phyloP scores from a whole-genome alignment of 1,284 basidiomycete species.

The Puccinia triticina region DNA sequence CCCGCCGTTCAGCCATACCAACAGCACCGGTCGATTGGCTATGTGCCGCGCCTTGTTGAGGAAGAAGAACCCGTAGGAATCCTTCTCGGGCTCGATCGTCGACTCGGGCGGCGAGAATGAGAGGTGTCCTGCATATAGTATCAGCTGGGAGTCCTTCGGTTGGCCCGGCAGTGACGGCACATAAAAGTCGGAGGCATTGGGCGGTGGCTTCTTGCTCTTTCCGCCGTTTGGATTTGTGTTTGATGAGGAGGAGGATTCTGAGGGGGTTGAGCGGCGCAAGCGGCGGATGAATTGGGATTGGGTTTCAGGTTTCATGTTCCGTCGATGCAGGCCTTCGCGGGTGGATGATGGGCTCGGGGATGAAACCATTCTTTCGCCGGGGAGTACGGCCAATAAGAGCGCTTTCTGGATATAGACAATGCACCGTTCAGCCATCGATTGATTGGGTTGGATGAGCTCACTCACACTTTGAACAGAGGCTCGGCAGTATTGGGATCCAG shows the following conservation, averaged over 20 bases:
- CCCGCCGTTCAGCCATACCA: slow-evolving; percentile 97
- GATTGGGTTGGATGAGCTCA: too few species aligned
- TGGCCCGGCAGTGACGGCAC: slow-evolving; percentile 50
- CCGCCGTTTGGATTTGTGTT: background rate
- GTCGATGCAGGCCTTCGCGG: slow-evolving; percentile 11
- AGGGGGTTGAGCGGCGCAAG: background rate
- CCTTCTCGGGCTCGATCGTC: background rate
- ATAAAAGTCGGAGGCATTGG: slow-evolving; percentile 35
- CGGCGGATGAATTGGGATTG: background rate
- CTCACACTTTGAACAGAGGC: too few species aligned
- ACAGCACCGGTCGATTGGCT: slow-evolving; percentile 82
- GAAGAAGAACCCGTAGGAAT: slow-evolving; percentile 81
- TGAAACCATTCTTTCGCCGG: background rate
- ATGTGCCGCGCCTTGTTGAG: slow-evolving; percentile 82
- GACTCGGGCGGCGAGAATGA: slow-evolving; percentile 53
- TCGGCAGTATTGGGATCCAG: too few species aligned
- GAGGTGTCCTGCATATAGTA: slow-evolving; percentile 58
- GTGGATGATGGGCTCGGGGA: background rate
- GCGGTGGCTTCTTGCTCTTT: background rate
- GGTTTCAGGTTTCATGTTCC: background rate
- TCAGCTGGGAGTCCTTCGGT: slow-evolving; percentile 54
- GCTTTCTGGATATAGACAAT: too few species aligned
- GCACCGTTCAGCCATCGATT: too few species aligned
- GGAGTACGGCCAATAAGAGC: background rate
- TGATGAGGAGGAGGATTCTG: background rate